phyloP scores from a whole-genome alignment of 441 rosid genomes.

The Erodium texanum region DNA sequence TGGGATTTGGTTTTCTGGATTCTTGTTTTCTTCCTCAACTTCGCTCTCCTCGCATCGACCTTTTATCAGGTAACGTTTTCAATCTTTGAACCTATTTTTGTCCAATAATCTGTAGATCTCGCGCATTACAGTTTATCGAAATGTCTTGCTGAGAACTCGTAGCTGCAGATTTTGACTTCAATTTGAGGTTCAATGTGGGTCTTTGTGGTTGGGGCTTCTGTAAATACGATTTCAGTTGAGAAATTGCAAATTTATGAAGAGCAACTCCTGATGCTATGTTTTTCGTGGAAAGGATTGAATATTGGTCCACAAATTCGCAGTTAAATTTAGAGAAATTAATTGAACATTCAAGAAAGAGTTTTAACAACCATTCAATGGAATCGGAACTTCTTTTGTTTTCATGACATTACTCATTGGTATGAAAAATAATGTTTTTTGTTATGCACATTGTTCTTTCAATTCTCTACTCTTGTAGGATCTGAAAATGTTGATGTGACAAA shows the following conservation, averaged over 20 bases:
- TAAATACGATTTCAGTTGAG: background rate
- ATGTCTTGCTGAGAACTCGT: background rate
- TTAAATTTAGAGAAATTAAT: background rate
- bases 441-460: background rate
- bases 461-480: background rate
- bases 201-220: background rate
- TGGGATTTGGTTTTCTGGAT: slow-evolving; percentile 56
- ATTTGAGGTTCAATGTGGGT: background rate
- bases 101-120: background rate
- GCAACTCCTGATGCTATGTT: background rate
- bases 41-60: slow-evolving; percentile 46
- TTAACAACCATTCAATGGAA: background rate
- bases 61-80: slow-evolving; percentile 42
- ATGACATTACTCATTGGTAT: too few relatives aligned
- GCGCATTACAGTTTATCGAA: background rate
- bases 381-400: background rate
- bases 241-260: background rate
- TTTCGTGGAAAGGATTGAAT: background rate
- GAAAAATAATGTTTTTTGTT: background rate
- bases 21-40: slow-evolving; percentile 34
- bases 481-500: background rate
- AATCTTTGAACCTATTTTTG: background rate
- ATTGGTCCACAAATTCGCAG: background rate
- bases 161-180: background rate
- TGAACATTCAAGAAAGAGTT: background rate